Percentiles rank a stretch among this genome's conserved stretches.
phyloP scores from a whole-genome alignment of 208 protist species.

The Acanthamoeba lenticulata region DNA sequence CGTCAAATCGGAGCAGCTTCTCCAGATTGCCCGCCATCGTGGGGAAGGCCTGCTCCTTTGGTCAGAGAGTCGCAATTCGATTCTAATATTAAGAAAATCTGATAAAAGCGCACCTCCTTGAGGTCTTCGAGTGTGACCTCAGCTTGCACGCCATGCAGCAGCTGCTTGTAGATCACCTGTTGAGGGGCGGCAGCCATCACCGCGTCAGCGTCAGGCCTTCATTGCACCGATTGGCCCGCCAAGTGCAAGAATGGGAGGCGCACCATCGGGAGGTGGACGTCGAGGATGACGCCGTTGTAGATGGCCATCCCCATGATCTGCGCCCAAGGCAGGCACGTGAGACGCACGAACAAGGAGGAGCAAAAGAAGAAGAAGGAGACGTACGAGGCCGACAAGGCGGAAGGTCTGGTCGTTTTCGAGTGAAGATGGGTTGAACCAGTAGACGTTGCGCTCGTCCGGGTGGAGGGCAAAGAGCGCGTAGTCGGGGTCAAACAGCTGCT shows the following conservation, averaged over 20 bases:
- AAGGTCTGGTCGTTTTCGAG: neutral
- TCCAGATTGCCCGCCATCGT: constrained; percentile 62
- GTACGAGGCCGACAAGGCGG: constrained; percentile 10
- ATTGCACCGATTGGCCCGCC: no score
- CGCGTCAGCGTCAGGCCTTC: neutral
- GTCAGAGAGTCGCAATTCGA: neutral
- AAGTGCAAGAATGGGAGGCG: neutral
- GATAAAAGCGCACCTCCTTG: constrained; percentile 61
- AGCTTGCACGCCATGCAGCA: constrained; percentile 74
- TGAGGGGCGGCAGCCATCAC: neutral
- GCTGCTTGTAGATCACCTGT: constrained; percentile 89
- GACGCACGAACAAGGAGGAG: neutral
- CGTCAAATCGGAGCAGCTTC: constrained; percentile 76
- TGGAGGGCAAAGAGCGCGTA: constrained; percentile 53
- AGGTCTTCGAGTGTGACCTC: constrained; percentile 85
- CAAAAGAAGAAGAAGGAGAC: neutral
- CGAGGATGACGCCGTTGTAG: constrained; percentile 94
- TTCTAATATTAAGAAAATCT: neutral
- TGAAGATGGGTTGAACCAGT: constrained; percentile 51
- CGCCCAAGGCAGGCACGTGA: neutral
- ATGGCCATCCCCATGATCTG: constrained; percentile 92
- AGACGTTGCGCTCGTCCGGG: neutral
- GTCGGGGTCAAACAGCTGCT: constrained; percentile 60
- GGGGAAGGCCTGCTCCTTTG: neutral
- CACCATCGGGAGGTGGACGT: constrained; percentile 92